Evolutionary conservation across 768 basidiomycete genomes (phyloP).

Genomic region (Kwoniella sp.): DNA sequence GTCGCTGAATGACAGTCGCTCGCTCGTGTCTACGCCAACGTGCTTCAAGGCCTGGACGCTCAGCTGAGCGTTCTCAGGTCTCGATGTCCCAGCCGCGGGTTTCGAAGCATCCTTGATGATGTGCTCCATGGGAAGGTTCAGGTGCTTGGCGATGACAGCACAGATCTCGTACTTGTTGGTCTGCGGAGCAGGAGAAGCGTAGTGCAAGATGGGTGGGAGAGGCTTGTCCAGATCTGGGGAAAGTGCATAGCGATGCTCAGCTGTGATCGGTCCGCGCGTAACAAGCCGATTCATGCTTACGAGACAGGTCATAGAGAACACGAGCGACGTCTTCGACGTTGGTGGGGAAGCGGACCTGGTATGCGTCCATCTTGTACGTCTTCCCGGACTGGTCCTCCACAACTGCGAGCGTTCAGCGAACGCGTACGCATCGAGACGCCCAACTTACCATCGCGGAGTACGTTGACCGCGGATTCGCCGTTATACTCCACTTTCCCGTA

Average conservation of each 20-base stretch:
- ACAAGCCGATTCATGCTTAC: no score
- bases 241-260: not conserved
- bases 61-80: slow-evolving; percentile 76
- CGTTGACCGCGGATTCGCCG: slow-evolving; percentile 82
- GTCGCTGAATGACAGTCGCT: slow-evolving; percentile 66
- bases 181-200: slow-evolving; percentile 66
- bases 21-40: slow-evolving; percentile 56
- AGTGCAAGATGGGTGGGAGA: slow-evolving; percentile 75
- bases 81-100: slow-evolving; percentile 60
- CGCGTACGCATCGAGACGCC: not conserved
- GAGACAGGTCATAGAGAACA: slow-evolving; percentile 71
- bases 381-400: slow-evolving; percentile 83
- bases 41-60: slow-evolving; percentile 69
- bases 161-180: slow-evolving; percentile 94
- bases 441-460: slow-evolving; percentile 63
- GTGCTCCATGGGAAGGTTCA: slow-evolving; percentile 62
- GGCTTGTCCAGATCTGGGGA: slow-evolving; percentile 51
- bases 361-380: slow-evolving; percentile 91
- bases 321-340: slow-evolving; percentile 80
- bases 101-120: slow-evolving; percentile 65
- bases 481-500: slow-evolving; percentile 83
- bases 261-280: no score
- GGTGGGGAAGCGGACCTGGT: slow-evolving; percentile 86
- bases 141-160: slow-evolving; percentile 58
- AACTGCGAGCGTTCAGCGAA: slow-evolving; percentile 45